Base-by-base conservation (phyloP, 2,329 filamentous ascomycete species). In the Trichophaea hybrida region DNA sequence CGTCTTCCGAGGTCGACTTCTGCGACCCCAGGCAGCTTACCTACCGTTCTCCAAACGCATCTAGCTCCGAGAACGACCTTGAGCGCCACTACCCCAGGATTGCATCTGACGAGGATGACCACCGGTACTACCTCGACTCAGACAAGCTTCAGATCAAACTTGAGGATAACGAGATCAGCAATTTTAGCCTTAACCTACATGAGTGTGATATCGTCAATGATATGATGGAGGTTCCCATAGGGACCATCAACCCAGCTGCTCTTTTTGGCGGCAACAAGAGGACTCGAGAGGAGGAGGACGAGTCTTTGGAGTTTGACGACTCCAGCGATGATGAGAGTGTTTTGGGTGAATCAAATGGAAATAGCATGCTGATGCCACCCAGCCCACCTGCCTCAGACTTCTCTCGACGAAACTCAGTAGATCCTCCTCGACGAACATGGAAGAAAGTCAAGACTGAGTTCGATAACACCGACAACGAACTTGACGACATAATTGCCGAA, bases 21-120 rank as follows among this genome's bases (percentile, higher is more conserved):
- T 68, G 66, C 58, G 67, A 69, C 43, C 67, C 66, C 17, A 58
- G 66, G 37, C 65, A 66, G 58, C 64, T 69, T 43, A 67, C 66
- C 15, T 66, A 67, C 43, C 65, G 66, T 48, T 68, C 67, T 12
- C 67, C 67, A 5, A 63, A 63, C 17, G 60, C 66, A 50, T 63
- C 63, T 44, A 62, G 62, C 4, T 63, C 66, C 8, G 66, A 65
- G 38, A 62, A 64, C 54, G 66, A 67, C 32, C 61, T 67, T 44
- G 63, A 66, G 46, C 63, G 61, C 38, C 62, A 64, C 17, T 61
- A 68, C 32, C 64, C 65, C 52, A 61, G 60, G n/a, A 59, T 64
- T 15, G 62, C 65, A 54, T 44, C 59, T 31, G 63, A 66, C 35
- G 61, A 61, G 38, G 61, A 55, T 57, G 59, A 66, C 55, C 24